Evolutionary conservation across 2,329 filamentous ascomycete genomes (phyloP), one percentile per base, ranked within the genome.

Genomic region (Chaetomiaceae sp.): DNA sequence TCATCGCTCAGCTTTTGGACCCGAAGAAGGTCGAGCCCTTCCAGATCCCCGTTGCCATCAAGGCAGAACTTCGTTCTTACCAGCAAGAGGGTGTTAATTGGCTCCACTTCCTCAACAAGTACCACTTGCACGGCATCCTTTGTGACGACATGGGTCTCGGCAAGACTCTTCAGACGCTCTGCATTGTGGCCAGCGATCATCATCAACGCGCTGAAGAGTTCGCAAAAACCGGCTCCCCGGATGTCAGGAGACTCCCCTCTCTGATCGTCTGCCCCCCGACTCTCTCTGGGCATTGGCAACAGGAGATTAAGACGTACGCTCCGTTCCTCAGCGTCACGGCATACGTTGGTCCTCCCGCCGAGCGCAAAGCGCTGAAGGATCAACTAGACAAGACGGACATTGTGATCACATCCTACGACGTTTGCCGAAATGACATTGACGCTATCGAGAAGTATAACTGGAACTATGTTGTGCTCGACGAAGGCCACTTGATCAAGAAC

Each of bases 121-220:
- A 97, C 67, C 92, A 99, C 64, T 82, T 99, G 1, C 95, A 99
- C 63, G 94, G 94, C 44, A 96, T 99, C 69, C 88, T 99, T 55
- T 99, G 94, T 67, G 94, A 99, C 65, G 94, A 99, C 69, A 99
- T 99, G 94, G 94, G 94, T 65, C 86, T 99, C 25, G 94, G 94
- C 45, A 99, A 99, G 74, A 99, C 94, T 1, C 75, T 99, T 10
- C 94, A 99, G 69, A 99, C 95, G 0, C 82, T 99, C 20, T 99
- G 94, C 70, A 99, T 99, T 64, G 91, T 99, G 38, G 92, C 94
- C 9, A 97, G 91, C 71, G 94, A 99, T 67, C 94, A 99, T 66
- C 92, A 99, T 68, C 78, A 95, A 66, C 85, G 94, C 56, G 90
- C 89, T 0, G 89, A 96, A 65, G 90, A 97, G 66, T 97, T 86